Conservation (phyloP, 495 filamentous ascomycete genomes). For the Letharia lupina region DNA sequence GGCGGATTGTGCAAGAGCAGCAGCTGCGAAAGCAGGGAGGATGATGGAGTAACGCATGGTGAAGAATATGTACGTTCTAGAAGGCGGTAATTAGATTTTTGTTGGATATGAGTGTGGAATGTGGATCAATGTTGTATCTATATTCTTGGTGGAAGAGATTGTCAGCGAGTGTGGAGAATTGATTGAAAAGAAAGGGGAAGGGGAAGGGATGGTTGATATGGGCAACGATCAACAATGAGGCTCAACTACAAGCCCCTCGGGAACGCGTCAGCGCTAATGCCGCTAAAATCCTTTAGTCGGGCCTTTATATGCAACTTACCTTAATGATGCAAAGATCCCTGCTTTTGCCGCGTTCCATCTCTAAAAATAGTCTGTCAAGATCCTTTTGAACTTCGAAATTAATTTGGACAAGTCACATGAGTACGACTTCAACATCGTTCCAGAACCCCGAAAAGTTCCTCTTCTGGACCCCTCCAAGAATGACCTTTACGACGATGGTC, state of each 20-base stretch:
- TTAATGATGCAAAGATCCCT: not conserved
- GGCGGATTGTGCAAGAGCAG: slow-evolving; percentile 9
- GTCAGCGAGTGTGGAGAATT: slow-evolving; percentile 9
- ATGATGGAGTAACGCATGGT: slow-evolving; percentile 19
- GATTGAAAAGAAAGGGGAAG: not conserved
- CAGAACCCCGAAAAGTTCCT: not conserved
- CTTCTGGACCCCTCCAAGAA: too few species aligned
- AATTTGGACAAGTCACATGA: not conserved
- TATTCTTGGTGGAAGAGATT: not conserved
- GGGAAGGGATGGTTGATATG: slow-evolving; percentile 8
- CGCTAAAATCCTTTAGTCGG: not conserved
- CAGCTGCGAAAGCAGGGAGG: slow-evolving; percentile 12
- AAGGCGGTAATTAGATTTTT: not conserved
- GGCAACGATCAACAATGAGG: slow-evolving; percentile 1
- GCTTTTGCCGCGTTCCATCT: not conserved
- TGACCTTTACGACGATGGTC: too few species aligned
- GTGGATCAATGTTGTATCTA: not conserved
- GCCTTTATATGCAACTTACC: not conserved
- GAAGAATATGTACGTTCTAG: slow-evolving; percentile 1
- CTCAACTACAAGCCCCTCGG: not conserved
- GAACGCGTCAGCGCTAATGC: not conserved
- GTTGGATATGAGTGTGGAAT: not conserved
- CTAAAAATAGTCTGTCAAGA: not conserved
- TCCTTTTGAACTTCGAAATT: too few species aligned
- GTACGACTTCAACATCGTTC: not conserved